Evolutionary conservation across 2,329 filamentous ascomycete species (phyloP).

Genomic region (Huntiella bhutanensis): DNA sequence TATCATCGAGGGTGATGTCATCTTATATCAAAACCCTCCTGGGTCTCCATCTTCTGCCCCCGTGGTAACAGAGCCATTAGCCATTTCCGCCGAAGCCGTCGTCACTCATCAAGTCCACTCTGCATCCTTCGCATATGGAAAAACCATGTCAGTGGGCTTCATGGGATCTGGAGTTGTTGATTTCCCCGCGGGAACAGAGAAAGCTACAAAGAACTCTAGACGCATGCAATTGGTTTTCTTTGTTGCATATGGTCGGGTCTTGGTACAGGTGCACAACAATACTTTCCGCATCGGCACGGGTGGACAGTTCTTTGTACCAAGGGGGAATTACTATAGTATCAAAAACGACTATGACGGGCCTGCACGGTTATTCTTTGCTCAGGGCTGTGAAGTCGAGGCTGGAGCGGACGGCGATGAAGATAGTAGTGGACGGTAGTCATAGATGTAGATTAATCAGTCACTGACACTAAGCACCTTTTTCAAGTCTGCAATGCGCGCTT

Average conservation of each 20-base stretch:
- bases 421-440: neutral
- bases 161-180: slow-evolving; percentile 84
- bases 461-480: slow-evolving; percentile 34
- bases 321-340: slow-evolving; percentile 91
- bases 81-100: slow-evolving; percentile 35
- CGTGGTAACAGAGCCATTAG: slow-evolving; percentile 35
- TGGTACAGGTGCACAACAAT: slow-evolving; percentile 57
- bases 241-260: slow-evolving; percentile 63
- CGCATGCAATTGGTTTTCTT: slow-evolving; percentile 98
- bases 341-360: slow-evolving; percentile 54
- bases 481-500: slow-evolving; percentile 49
- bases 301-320: slow-evolving; percentile 83
- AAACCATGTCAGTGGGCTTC: slow-evolving; percentile 67
- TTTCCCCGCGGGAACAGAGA: slow-evolving; percentile 62
- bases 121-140: slow-evolving; percentile 71
- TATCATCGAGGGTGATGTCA: slow-evolving; percentile 41
- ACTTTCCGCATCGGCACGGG: slow-evolving; percentile 70
- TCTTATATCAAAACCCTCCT: slow-evolving; percentile 39
- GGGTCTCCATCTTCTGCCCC: slow-evolving; percentile 35
- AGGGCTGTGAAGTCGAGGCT: slow-evolving; percentile 50
- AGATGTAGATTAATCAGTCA: too few species aligned
- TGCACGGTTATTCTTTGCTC: slow-evolving; percentile 77
- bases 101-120: slow-evolving; percentile 38
- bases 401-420: slow-evolving; percentile 23
- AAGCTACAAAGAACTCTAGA: slow-evolving; percentile 77